Evolutionary conservation across 768 basidiomycete genomes (phyloP), one percentile per base, ranked within the genome.

Genomic region (Termitomyces heimii): DNA sequence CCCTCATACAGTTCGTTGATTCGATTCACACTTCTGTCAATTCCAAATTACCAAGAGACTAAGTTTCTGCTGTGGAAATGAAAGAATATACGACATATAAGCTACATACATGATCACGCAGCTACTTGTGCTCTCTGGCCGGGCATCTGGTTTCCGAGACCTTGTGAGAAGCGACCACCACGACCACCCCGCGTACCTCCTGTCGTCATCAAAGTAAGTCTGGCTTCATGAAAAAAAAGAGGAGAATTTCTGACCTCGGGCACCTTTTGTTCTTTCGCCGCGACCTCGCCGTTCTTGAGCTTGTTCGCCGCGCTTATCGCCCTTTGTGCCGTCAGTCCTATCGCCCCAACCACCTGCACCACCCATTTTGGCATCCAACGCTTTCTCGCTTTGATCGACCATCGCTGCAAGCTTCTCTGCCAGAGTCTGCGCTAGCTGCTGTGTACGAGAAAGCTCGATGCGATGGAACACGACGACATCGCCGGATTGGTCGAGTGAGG

Each of bases 391-490:
- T 63, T 91, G 88, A 66, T 98, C 94, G 5, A 94, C 86, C 82
- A 98, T 79, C 20, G 81, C 77, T 26, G 81, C 85, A 20, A 95
- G 81, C 72, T 92, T 92, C 65, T 98, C 95, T 6, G 96, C 89
- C 43, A 99, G 81, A 40, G 84, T 82, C 66, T 89, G 89, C 1
- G 92, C 87, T n/a, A 98, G 77, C 68, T 94, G 89, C 71, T 99
- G 97, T 4, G 88, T 78, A 46, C 92, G 88, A 16, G 89, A 86
- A 37, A 91, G 80, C 64, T 98, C 95, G 56, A 93, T 82, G 55
- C 93, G 86, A 68, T 98, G 93, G 79, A 98, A 94, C 46, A 96
- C 86, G 55, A 99, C 82, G 43, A 96, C 94, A 37, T 86, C 88
- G 24, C 86, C 86, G 18, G 92, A 87, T 68, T 92, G 93, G 70